Evolutionary conservation across 169 alveolate species (phyloP), one percentile per base, ranked within the genome.

Genomic region (Plasmodium yoelii): DNA sequence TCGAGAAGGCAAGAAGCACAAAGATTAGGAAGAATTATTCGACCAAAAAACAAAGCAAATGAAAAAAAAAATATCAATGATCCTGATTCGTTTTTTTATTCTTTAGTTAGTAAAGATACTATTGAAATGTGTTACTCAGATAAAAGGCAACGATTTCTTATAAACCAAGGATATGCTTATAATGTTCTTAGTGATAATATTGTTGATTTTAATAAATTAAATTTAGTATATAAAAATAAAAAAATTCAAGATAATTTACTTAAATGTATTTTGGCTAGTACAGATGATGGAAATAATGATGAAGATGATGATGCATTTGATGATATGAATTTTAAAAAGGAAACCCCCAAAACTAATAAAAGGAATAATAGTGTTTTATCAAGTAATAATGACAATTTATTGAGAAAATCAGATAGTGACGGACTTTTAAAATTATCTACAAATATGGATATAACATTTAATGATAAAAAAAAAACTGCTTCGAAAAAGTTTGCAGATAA

Each of bases 1-100:
- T 96, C 99, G 10, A 94, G 99, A 91, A 95, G 99, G 69, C 99
- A 99, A 92, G 99, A 99, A 94, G 99, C 99, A 0, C 99, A 99
- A 93, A 94, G 99, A 51, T 95, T 99, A 57, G 99, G 99, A n/a
- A 97, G 99, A 74, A 98, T 99, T 77, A 93, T 99, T 92, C 94
- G 99, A 65, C 99, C 99, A n/a, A 98, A 99, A 90, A 95, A 95
- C 71, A 95, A 95, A 82, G 87, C 93, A 6, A 95, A 94, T 70
- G 95, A 95, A 56, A 96, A 94, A 87, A 91, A 93, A 73, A 88
- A 87, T 94, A 70, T 73, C 75, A 44, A 88, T 68, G 93, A 77
- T 10, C 94, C 94, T 61, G 98, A 98, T 91, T 99, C 99, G 12
- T 98, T 93, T 90, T 99, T 98, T 93, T 99, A 98, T 93, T 97